Evolutionary conservation across 2,329 filamentous ascomycete species (phyloP), one percentile per base, ranked within the genome.

Genomic region (Colletotrichum sp.): DNA sequence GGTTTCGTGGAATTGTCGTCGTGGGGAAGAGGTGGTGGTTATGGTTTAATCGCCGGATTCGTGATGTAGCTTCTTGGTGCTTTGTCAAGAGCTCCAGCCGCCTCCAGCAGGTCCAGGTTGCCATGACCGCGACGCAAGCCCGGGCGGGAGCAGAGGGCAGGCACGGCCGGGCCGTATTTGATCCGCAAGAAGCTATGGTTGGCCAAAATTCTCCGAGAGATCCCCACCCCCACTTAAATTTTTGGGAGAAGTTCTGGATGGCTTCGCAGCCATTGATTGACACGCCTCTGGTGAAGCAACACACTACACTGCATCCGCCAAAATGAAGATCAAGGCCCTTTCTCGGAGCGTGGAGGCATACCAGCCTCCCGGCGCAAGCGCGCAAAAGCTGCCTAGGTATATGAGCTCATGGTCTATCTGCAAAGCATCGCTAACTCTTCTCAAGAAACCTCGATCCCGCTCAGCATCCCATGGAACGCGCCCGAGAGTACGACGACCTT

Each of bases 401-500:
- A 55, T 48, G 4, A 14, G 9, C 16, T 30, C 26, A 39, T 3
- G 34, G 3, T 32, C n/a, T 36, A 30, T 21, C 24, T 28, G 10
- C 9, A 36, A 61, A 10, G 21, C 60, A 64, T 24, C 36, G 59
- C 74, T 76, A 74, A 76, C 57, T 12, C 8, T 52, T 30, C 28
- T 14, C 16, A 75, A 91, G 93, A 79, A 95, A 95, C 82, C 89
- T 98, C 81, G 95, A 98, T 86, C 94, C 96, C 32, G 93, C 95
- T 57, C 90, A 96, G 75, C 96, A 98, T 86, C 96, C 95, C 3
- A 98, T 98, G 85, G 96, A 98, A 86, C 91, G 95, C 81, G 96
- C 96, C 63, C 90, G 96, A 84, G 96, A 98, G 87, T 96, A 96
- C 83, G 95, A 93, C 16, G 87, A 93, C 79, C 93, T 93, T 13